These are phyloP conservation scores for Apodospora peruviana DNA, from an alignment of 495 filamentous ascomycete genomes.

Conservation along the genomic window DNA sequence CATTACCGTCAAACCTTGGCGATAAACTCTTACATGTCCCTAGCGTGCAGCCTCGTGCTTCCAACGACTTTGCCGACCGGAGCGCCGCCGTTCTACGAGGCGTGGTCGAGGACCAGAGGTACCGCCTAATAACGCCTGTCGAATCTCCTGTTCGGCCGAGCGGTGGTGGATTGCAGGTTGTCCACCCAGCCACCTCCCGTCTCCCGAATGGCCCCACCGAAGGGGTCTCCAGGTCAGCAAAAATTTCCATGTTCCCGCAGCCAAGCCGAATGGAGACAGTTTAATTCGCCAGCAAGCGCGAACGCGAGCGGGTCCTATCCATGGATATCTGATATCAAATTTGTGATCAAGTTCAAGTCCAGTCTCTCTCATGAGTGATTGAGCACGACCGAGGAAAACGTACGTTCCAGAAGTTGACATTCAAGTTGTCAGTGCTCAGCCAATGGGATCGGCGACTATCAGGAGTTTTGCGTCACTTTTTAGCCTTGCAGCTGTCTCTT, in stretches of 20 bases:
- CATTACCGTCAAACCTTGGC: too few species aligned
- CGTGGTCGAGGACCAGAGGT: slow-evolving; percentile 15
- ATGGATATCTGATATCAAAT: neutral
- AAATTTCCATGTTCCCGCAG: slow-evolving; percentile 21
- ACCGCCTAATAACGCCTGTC: slow-evolving; percentile 28
- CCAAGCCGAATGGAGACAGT: slow-evolving; percentile 8
- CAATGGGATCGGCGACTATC: neutral
- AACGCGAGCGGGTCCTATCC: neutral
- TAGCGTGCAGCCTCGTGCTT: neutral
- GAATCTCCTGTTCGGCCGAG: slow-evolving; percentile 30
- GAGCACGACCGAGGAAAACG: too few species aligned
- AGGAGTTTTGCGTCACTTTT: slow-evolving; percentile 10
- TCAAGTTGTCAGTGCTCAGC: neutral
- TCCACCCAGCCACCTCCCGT: slow-evolving; percentile 15
- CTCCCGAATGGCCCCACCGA: slow-evolving; percentile 23
- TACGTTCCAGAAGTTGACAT: too few species aligned
- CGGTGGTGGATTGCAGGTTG: slow-evolving; percentile 1
- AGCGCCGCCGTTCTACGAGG: slow-evolving; percentile 8
- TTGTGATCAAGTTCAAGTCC: too few species aligned
- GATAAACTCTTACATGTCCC: too few species aligned
- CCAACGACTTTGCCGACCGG: neutral
- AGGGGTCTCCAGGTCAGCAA: slow-evolving; percentile 29
- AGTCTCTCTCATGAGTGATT: too few species aligned
- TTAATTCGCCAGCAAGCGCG: neutral
- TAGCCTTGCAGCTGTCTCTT: slow-evolving; percentile 5